Evolutionary conservation across 495 filamentous ascomycete genomes (phyloP).

Genomic region (Tuber calosporum): DNA sequence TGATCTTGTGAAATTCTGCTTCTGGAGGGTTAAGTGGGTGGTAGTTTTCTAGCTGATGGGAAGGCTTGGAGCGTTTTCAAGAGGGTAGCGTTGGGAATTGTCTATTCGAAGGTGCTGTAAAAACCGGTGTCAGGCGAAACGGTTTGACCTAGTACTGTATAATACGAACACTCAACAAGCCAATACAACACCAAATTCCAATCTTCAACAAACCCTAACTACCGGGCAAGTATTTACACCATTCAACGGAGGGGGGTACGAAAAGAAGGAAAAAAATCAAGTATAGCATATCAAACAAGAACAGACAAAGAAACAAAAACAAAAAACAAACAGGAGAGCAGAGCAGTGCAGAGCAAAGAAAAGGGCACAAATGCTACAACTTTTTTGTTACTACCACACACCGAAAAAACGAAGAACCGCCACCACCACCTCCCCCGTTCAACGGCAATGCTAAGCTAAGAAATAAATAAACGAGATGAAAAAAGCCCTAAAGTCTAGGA

Average conservation of each 20-base stretch:
- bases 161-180: background rate
- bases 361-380: background rate
- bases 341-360: background rate
- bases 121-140: too few relatives aligned
- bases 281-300: background rate
- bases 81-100: too few relatives aligned
- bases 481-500: background rate
- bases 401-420: background rate
- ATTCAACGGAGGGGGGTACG: background rate
- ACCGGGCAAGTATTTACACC: conserved; percentile 1
- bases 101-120: too few relatives aligned
- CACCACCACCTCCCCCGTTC: background rate
- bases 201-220: background rate
- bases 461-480: background rate
- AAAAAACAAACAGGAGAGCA: background rate
- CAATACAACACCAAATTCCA: background rate
- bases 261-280: background rate
- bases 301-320: background rate
- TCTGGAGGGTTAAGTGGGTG: too few relatives aligned
- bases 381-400: conserved; percentile 2
- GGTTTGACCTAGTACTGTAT: too few relatives aligned
- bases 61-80: too few relatives aligned
- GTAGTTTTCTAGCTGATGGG: too few relatives aligned
- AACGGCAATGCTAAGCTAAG: background rate
- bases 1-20: too few relatives aligned